Conservation (phyloP, 768 basidiomycete species). For the Tulasnella sp. region DNA sequence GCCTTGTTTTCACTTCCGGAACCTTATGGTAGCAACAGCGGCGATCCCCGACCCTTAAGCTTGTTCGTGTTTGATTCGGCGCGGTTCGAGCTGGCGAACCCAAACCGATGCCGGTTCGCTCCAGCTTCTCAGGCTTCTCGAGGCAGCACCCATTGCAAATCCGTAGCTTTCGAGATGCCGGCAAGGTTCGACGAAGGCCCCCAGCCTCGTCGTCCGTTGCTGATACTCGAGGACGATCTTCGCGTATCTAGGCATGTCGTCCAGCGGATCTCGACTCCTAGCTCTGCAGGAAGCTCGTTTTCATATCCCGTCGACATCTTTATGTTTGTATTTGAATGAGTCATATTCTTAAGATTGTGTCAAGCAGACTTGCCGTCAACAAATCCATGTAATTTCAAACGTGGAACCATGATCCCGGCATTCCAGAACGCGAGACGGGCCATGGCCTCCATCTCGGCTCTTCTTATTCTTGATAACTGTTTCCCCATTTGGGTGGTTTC, state of each 20-base stretch:
- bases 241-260: neutral
- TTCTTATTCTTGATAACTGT: too few relatives aligned
- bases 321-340: too few relatives aligned
- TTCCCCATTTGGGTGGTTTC: too few relatives aligned
- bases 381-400: too few relatives aligned
- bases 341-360: too few relatives aligned
- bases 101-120: neutral
- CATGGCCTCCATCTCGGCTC: too few relatives aligned
- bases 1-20: neutral
- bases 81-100: neutral
- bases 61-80: neutral
- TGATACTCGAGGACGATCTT: neutral
- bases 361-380: too few relatives aligned
- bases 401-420: too few relatives aligned
- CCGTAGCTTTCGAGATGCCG: neutral
- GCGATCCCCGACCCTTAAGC: neutral
- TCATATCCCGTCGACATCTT: neutral
- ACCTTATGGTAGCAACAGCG: neutral
- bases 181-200: neutral
- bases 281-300: neutral
- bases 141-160: neutral
- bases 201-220: neutral
- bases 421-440: too few relatives aligned
- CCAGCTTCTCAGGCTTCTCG: neutral
- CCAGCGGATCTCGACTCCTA: neutral